phyloP scores from a whole-genome alignment of 1,139 yeast genomes.

The Hansenula sp. region DNA sequence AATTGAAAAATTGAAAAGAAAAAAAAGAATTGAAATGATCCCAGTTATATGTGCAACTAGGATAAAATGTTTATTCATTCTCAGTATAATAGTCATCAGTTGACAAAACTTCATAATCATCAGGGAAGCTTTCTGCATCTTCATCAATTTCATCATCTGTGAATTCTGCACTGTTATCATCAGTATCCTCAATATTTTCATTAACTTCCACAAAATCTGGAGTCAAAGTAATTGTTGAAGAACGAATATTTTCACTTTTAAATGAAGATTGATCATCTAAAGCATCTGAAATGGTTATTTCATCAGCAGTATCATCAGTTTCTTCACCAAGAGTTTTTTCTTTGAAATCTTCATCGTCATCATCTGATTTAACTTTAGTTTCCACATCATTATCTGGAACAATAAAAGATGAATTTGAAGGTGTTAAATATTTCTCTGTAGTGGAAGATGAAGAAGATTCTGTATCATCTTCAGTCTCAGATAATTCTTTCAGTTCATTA shows the following conservation, averaged over 20 bases:
- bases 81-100: constrained; percentile 5
- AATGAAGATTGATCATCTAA: background rate
- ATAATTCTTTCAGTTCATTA: background rate
- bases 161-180: constrained; percentile 1
- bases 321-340: background rate
- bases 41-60: background rate
- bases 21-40: background rate
- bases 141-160: constrained; percentile 1
- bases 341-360: background rate
- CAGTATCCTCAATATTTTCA: background rate
- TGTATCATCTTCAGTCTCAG: background rate
- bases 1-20: background rate
- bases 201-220: background rate
- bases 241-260: background rate
- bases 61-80: background rate
- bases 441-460: background rate
- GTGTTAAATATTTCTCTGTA: background rate
- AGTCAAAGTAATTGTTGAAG: background rate
- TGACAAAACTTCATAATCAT: constrained; percentile 6
- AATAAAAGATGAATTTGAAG: background rate
- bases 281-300: background rate
- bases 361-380: background rate
- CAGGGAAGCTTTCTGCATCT: constrained; percentile 1
- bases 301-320: background rate
- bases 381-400: background rate